Conservation (phyloP, 768 basidiomycete species). For the Thelephora ganbajun region DNA sequence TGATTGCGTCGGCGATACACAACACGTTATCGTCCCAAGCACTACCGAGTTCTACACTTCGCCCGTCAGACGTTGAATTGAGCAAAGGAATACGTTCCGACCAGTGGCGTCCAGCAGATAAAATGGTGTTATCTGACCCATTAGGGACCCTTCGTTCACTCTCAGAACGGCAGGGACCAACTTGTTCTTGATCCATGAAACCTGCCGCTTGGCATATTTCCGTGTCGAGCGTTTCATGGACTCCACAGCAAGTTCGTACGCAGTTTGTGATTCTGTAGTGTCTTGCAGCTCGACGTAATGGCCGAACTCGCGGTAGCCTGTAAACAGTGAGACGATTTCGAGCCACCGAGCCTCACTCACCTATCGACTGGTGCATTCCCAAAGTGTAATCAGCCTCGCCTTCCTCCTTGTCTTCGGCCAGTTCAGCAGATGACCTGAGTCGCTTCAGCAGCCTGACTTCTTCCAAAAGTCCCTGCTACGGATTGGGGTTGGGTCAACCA, state of each 20-base stretch:
- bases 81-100: conserved; percentile 13
- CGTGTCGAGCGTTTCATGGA: conserved; percentile 79
- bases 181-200: conserved; percentile 88
- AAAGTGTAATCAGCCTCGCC: conserved; percentile 45
- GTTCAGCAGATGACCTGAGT: conserved; percentile 6
- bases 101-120: conserved; percentile 63
- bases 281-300: conserved; percentile 38
- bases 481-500: not conserved
- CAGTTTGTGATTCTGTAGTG: conserved; percentile 18
- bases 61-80: not conserved
- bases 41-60: conserved; percentile 31
- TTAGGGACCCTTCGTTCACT: conserved; percentile 25
- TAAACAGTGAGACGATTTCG: conserved; percentile 6
- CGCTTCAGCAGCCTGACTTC: conserved; percentile 52
- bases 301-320: conserved; percentile 90
- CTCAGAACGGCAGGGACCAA: conserved; percentile 56
- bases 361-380: conserved; percentile 93
- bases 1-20: conserved; percentile 33
- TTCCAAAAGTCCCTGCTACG: conserved; percentile 62
- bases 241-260: conserved; percentile 46
- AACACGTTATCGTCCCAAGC: conserved; percentile 46
- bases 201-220: conserved; percentile 84
- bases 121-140: conserved; percentile 13
- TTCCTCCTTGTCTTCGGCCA: not conserved
- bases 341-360: conserved; percentile 23